These are phyloP conservation scores for Ophidiomyces ophidiicola DNA, from an alignment of 2,329 filamentous ascomycete species.

Conservation along the genomic window DNA sequence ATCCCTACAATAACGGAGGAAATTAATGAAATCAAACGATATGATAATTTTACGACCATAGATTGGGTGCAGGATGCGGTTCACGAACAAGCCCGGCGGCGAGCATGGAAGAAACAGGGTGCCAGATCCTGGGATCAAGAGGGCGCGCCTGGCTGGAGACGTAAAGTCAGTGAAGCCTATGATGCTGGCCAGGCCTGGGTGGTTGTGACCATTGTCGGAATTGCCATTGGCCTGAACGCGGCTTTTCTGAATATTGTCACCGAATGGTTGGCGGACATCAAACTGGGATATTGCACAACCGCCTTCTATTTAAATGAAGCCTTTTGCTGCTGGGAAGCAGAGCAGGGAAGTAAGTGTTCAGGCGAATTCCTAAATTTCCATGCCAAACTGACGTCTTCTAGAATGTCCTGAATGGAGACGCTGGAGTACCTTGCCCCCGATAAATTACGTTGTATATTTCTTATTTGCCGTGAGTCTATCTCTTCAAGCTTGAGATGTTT, in stretches of 20 bases:
- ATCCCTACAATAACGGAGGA: conserved; percentile 77
- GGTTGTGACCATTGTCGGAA: conserved; percentile 81
- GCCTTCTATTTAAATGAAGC: conserved; percentile 94
- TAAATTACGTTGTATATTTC: conserved; percentile 84
- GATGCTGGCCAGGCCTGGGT: conserved; percentile 97
- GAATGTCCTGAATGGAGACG: conserved; percentile 78
- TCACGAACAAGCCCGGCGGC: conserved; percentile 72
- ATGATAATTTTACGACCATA: conserved; percentile 93
- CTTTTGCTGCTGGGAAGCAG: conserved; percentile 96
- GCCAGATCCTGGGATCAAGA: conserved; percentile 58
- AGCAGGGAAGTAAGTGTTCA: conserved; percentile 49
- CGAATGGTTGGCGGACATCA: conserved; percentile 93
- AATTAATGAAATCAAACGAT: conserved; percentile 94
- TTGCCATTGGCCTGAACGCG: conserved; percentile 86
- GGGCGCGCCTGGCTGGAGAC: conserved; percentile 63
- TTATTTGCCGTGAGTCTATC: conserved; percentile 55
- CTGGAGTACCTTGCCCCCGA: conserved; percentile 66
- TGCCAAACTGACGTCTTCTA: conserved; percentile 22
- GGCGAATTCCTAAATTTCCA: background rate
- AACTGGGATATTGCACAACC: conserved; percentile 87
- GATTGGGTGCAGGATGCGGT: conserved; percentile 98
- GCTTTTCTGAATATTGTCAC: conserved; percentile 90
- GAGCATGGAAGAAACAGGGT: conserved; percentile 59
- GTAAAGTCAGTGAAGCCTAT: conserved; percentile 72
- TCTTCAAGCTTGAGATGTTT: background rate